phyloP scores from a whole-genome alignment of 208 protist genomes.

The Crithidia acanthocephali region DNA sequence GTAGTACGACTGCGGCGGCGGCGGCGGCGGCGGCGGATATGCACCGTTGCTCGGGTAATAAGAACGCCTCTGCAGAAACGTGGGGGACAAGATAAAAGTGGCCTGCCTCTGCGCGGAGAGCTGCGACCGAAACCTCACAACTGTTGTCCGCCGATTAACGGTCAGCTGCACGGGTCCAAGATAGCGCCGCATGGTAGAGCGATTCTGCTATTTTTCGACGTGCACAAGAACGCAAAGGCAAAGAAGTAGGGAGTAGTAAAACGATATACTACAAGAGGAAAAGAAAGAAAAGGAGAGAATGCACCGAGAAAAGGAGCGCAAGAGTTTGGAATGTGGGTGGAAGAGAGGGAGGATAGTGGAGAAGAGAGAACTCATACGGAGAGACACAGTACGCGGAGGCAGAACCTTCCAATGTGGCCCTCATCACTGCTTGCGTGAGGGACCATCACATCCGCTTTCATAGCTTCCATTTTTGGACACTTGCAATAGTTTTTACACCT shows the following conservation, averaged over 20 bases:
- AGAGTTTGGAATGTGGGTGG: background rate
- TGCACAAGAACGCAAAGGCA: background rate
- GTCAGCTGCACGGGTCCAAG: constrained; percentile 14
- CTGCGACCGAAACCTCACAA: constrained; percentile 18
- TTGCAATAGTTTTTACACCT: too few species aligned
- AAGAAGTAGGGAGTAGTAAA: background rate
- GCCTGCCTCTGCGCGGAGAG: constrained; percentile 4
- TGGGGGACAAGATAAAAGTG: constrained; percentile 35
- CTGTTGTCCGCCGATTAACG: constrained; percentile 25
- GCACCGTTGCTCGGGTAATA: constrained; percentile 39
- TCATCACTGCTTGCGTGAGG: too few species aligned
- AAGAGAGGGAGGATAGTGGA: too few species aligned
- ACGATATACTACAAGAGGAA: background rate
- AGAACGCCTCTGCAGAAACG: constrained; percentile 30
- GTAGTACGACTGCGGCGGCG: constrained; percentile 28
- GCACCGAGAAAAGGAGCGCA: background rate
- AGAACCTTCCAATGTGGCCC: too few species aligned
- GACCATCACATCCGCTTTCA: too few species aligned
- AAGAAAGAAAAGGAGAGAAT: background rate
- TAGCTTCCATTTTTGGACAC: too few species aligned
- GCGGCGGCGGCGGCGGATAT: constrained; percentile 56
- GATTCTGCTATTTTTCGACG: too few species aligned
- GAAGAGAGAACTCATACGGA: too few species aligned
- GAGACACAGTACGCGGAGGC: too few species aligned
- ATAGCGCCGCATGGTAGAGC: constrained; percentile 24